Conservation (phyloP, 2,329 filamentous ascomycete genomes). For the Ceratocystis albifundus region DNA sequence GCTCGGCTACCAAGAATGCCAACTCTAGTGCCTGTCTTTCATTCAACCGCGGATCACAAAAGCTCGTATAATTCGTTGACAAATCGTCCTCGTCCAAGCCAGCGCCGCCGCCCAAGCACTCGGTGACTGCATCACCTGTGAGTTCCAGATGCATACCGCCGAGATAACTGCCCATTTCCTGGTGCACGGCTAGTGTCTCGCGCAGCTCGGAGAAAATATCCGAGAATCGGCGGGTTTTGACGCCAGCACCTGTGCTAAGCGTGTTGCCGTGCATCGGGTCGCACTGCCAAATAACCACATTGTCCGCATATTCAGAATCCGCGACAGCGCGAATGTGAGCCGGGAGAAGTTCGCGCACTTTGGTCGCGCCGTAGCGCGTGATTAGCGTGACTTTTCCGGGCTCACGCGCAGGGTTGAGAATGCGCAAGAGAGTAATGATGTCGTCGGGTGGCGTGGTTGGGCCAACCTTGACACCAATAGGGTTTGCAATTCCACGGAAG, state of each 20-base stretch:
- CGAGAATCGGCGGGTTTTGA: constrained; percentile 87
- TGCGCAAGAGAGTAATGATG: constrained; percentile 65
- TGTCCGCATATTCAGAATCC: constrained; percentile 52
- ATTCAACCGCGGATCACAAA: constrained; percentile 89
- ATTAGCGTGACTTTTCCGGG: constrained; percentile 92
- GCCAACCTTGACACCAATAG: constrained; percentile 91
- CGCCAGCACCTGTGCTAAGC: constrained; percentile 55
- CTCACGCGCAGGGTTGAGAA: constrained; percentile 71
- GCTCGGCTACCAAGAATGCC: constrained; percentile 83
- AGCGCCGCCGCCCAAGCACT: constrained; percentile 85
- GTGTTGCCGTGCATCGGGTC: constrained; percentile 96
- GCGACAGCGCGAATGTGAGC: constrained; percentile 82
- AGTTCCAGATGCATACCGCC: constrained; percentile 92
- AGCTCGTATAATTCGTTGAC: constrained; percentile 83
- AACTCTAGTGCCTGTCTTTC: constrained; percentile 96
- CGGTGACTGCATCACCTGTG: constrained; percentile 90
- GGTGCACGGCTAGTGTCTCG: constrained; percentile 74
- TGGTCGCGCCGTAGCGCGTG: constrained; percentile 77
- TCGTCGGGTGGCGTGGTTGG: constrained; percentile 69
- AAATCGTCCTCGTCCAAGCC: constrained; percentile 79
- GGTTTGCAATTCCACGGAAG: constrained; percentile 91
- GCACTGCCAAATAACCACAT: constrained; percentile 81
- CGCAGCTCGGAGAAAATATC: constrained; percentile 82
- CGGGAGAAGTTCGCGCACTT: constrained; percentile 65
- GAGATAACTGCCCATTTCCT: constrained; percentile 69